phyloP scores from a whole-genome alignment of 345 rosid species.

The Cochlearia excelsa region DNA sequence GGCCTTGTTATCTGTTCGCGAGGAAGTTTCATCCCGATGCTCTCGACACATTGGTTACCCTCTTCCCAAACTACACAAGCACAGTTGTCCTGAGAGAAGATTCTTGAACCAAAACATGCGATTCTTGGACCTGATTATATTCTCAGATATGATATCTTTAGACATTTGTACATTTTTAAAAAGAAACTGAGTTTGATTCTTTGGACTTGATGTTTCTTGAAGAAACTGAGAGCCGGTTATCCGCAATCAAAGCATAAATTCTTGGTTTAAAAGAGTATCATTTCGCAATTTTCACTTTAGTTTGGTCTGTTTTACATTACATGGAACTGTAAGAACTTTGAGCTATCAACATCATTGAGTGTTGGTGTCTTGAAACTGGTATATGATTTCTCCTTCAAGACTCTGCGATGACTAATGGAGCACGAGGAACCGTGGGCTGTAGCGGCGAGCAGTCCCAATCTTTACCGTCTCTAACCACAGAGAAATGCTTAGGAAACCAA shows the following conservation, averaged over 20 bases:
- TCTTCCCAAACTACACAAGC: slow-evolving; percentile 70
- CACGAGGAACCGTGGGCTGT: slow-evolving; percentile 47
- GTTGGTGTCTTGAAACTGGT: slow-evolving; percentile 10
- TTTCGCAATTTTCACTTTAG: neutral
- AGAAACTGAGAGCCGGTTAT: slow-evolving; percentile 23
- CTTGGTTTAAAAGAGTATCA: slow-evolving; percentile 20
- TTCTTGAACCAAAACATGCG: slow-evolving; percentile 16
- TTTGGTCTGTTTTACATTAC: neutral
- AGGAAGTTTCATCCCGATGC: slow-evolving; percentile 83
- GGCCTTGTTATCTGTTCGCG: slow-evolving; percentile 93
- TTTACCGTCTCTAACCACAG: slow-evolving; percentile 30
- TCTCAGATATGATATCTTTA: slow-evolving; percentile 18
- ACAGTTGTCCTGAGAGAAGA: slow-evolving; percentile 41
- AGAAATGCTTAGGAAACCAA: slow-evolving; percentile 72
- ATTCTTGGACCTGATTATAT: slow-evolving; percentile 23
- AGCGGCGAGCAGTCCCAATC: slow-evolving; percentile 68
- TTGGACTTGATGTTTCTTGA: slow-evolving; percentile 16
- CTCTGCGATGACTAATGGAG: slow-evolving; percentile 46
- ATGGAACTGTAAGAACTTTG: slow-evolving; percentile 1
- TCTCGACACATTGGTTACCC: slow-evolving; percentile 58
- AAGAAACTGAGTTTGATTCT: slow-evolving; percentile 18
- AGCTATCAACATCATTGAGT: neutral
- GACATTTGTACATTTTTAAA: slow-evolving; percentile 25
- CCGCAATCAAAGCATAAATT: slow-evolving; percentile 15
- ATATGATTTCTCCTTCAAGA: slow-evolving; percentile 1